A percentile compares a stretch with the other conserved stretches of the same genome.
Evolutionary conservation across 1,139 yeast genomes (phyloP).

Genomic region (Pichia sp.): DNA sequence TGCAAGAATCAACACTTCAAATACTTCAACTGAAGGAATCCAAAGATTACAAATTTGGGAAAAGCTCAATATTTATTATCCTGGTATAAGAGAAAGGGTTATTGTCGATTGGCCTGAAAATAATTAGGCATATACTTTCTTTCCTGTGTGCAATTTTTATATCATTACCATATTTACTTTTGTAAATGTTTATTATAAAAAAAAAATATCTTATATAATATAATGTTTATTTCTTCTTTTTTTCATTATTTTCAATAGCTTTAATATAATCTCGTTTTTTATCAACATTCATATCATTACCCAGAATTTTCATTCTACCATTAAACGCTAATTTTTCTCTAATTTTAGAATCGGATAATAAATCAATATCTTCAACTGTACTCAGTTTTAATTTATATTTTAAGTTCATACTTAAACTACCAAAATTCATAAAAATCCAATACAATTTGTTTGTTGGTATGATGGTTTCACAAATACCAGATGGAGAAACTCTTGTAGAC

Average conservation of each 20-base stretch:
- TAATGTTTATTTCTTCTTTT: not conserved
- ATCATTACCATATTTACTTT: not conserved
- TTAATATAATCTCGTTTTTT: conserved; percentile 32
- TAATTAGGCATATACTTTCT: not conserved
- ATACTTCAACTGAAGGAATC: conserved; percentile 28
- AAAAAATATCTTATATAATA: not conserved
- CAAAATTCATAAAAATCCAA: conserved; percentile 17
- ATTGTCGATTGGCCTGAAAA: conserved; percentile 13
- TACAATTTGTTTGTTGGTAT: conserved; percentile 18
- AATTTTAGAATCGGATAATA: conserved; percentile 22
- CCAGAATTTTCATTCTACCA: conserved; percentile 35
- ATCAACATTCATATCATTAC: conserved; percentile 28
- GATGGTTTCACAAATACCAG: conserved; percentile 21
- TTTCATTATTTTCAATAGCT: conserved; percentile 4
- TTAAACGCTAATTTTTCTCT: conserved; percentile 33
- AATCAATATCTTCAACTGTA: conserved; percentile 2
- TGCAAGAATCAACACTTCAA: conserved; percentile 16
- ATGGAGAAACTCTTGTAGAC: conserved; percentile 30
- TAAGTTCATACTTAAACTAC: conserved; percentile 22
- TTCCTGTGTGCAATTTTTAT: not conserved
- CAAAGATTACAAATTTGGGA: conserved; percentile 64
- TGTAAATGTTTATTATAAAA: not conserved
- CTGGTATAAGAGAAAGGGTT: conserved; percentile 45
- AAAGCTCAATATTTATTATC: conserved; percentile 64
- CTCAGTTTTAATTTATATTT: conserved; percentile 27